Evolutionary conservation across 495 filamentous ascomycete species (phyloP).

Genomic region (Penicillium paxilli): DNA sequence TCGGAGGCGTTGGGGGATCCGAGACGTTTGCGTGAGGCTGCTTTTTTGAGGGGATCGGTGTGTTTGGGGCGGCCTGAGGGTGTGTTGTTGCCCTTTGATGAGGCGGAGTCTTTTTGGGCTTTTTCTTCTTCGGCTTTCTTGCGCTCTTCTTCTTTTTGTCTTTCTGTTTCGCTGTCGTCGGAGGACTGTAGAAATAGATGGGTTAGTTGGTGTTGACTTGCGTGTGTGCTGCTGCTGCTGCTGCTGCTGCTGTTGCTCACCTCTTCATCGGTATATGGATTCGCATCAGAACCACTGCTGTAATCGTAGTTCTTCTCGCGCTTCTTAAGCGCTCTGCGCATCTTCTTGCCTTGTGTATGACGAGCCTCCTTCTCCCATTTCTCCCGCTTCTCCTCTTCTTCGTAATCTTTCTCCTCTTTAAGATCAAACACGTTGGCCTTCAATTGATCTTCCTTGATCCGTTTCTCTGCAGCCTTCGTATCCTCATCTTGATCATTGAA

Average conservation of each 20-base stretch:
- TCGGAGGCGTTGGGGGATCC: constrained; percentile 88
- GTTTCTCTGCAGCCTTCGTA: constrained; percentile 77
- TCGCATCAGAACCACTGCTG: constrained; percentile 68
- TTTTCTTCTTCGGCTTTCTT: constrained; percentile 68
- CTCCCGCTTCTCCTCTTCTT: constrained; percentile 71
- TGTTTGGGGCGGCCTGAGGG: constrained; percentile 63
- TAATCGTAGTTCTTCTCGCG: constrained; percentile 85
- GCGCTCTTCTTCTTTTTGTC: constrained; percentile 67
- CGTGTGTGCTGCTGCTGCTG: too few species aligned
- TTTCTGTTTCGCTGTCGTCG: constrained; percentile 50
- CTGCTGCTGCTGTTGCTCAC: too few species aligned
- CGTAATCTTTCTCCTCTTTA: constrained; percentile 82
- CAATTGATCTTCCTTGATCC: constrained; percentile 84
- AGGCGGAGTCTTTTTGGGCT: constrained; percentile 53
- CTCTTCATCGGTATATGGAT: constrained; percentile 70
- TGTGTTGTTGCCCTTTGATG: constrained; percentile 72
- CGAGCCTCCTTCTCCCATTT: constrained; percentile 66
- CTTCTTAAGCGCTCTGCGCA: constrained; percentile 76
- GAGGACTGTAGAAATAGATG: constrained; percentile 34
- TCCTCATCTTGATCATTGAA: constrained; percentile 82
- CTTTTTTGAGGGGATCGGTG: constrained; percentile 57
- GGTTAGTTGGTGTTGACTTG: too few species aligned
- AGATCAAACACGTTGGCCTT: constrained; percentile 83
- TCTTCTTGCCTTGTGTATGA: constrained; percentile 69
- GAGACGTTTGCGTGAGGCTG: constrained; percentile 67